Evolutionary conservation across 768 basidiomycete species (phyloP).

Genomic region (Xerocomellus dryophilus): DNA sequence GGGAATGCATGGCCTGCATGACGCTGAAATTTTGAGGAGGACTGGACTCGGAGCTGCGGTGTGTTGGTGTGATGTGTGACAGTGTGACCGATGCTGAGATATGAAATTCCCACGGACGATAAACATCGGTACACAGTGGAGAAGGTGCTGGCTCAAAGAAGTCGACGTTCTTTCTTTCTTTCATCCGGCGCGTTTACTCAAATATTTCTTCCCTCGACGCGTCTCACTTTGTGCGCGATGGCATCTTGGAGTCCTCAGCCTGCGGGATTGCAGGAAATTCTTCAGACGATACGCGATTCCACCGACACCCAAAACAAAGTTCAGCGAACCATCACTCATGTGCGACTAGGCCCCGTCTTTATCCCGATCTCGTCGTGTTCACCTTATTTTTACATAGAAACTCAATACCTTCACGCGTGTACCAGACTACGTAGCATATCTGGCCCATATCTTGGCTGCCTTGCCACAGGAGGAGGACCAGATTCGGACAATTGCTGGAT

Average conservation of each 20-base stretch:
- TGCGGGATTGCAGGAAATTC: conserved; percentile 85
- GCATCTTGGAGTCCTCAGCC: conserved; percentile 80
- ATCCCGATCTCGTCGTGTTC: conserved; percentile 18
- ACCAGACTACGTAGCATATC: conserved; percentile 94
- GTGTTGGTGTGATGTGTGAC: conserved; percentile 21
- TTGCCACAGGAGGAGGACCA: conserved; percentile 84
- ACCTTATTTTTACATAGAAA: conserved; percentile 52
- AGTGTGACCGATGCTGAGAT: conserved; percentile 32
- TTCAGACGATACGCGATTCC: conserved; percentile 88
- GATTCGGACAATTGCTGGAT: conserved; percentile 93
- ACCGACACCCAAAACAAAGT: conserved; percentile 71
- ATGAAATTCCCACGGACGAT: conserved; percentile 35
- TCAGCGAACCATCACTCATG: conserved; percentile 82
- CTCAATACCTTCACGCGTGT: conserved; percentile 82
- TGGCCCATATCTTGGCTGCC: conserved; percentile 86
- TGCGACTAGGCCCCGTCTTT: conserved; percentile 36
- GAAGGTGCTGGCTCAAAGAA: conserved; percentile 11
- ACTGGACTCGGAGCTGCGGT: too few relatives aligned
- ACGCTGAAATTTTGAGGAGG: too few relatives aligned
- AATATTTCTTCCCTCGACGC: conserved; percentile 23
- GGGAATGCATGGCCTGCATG: too few relatives aligned
- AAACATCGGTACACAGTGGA: conserved; percentile 35
- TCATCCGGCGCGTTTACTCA: conserved; percentile 32
- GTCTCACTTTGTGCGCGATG: conserved; percentile 44
- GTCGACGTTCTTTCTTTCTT: conserved; percentile 20